Conservation (phyloP, 2,329 filamentous ascomycete genomes). For the Pseudofabraea citricarpa region DNA sequence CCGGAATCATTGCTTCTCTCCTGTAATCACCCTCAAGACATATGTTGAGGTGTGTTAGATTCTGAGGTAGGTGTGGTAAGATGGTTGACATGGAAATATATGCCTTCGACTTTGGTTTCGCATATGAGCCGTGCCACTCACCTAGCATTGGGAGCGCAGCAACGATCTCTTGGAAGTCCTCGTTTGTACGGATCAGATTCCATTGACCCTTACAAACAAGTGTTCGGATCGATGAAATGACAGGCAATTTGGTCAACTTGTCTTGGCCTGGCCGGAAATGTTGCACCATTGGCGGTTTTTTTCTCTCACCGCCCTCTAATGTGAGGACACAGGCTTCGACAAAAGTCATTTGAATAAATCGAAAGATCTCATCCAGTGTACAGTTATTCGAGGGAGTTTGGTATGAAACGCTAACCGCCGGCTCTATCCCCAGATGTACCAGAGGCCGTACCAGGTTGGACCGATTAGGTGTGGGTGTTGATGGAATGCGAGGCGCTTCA, state of each 20-base stretch:
- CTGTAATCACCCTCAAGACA: constrained; percentile 69
- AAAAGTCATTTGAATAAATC: constrained; percentile 51
- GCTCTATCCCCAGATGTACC: constrained; percentile 30
- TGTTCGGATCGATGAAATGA: constrained; percentile 50
- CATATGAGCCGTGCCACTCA: constrained; percentile 50
- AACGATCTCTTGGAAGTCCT: constrained; percentile 59
- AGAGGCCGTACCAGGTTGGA: constrained; percentile 19
- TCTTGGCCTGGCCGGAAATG: constrained; percentile 36
- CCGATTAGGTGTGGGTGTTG: constrained; percentile 20
- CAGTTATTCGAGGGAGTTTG: constrained; percentile 61
- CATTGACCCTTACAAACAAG: constrained; percentile 71
- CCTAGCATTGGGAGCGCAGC: constrained; percentile 58
- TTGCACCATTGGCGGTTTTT: constrained; percentile 65
- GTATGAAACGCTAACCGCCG: constrained; percentile 51
- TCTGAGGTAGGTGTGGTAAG: constrained; percentile 50
- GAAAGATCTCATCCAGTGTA: constrained; percentile 65
- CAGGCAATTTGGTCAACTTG: constrained; percentile 12
- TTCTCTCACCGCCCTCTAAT: constrained; percentile 71
- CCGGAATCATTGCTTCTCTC: constrained; percentile 55
- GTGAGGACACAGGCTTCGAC: constrained; percentile 62
- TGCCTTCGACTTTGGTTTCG: constrained; percentile 69
- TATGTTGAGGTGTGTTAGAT: constrained; percentile 59
- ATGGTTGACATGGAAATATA: constrained; percentile 66
- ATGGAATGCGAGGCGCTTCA: constrained; percentile 20
- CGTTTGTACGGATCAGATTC: constrained; percentile 64